Evolutionary conservation across 257 asterid species (phyloP), one percentile per base, ranked within the genome.

Genomic region (Ehretia macrophylla): DNA sequence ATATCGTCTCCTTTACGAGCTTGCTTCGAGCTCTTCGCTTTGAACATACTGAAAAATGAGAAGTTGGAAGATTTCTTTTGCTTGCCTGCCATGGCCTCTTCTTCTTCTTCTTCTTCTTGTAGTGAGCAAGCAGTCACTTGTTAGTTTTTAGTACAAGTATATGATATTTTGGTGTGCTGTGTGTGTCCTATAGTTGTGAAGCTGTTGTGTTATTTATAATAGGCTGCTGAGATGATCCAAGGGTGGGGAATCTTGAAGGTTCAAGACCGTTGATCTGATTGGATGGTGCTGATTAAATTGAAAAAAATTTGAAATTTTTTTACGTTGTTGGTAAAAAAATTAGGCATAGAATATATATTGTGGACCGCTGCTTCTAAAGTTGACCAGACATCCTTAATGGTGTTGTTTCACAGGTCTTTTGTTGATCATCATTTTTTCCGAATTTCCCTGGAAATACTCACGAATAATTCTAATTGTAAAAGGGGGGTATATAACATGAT

Each of bases 261-360:
- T 48, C 19, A 17, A 19, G 72, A 58, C 72, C 85, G 58, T 72
- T 64, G 76, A 66, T 71, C 60, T 64, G 59, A 75, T 74, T 56
- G n/a, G 85, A 81, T 75, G 96, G 90, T 60, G 65, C 56, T 66
- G 81, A 78, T 74, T 73, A 21, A n/a, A 54, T 21, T 58, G 47
- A 14, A 53, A 58, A 63, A n/a, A n/a, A n/a, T n/a, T n/a, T 71
- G 77, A 72, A 64, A 62, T 39, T 84, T 68, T 46, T 62, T 23
- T 45, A 56, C 48, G 47, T 0, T 67, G 75, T 61, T 58, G 52
- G 77, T 68, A 61, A 75, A 74, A n/a, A 70, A 54, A 64, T 32
- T 65, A 47, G 65, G 53, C 35, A 27, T 55, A 56, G 86, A 83
- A 81, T 71, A 69, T 76, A 73, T 16, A 14, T 63, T 72, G 39